phyloP scores from a whole-genome alignment of 2,329 filamentous ascomycete species.

The Aspergillus sp. region DNA sequence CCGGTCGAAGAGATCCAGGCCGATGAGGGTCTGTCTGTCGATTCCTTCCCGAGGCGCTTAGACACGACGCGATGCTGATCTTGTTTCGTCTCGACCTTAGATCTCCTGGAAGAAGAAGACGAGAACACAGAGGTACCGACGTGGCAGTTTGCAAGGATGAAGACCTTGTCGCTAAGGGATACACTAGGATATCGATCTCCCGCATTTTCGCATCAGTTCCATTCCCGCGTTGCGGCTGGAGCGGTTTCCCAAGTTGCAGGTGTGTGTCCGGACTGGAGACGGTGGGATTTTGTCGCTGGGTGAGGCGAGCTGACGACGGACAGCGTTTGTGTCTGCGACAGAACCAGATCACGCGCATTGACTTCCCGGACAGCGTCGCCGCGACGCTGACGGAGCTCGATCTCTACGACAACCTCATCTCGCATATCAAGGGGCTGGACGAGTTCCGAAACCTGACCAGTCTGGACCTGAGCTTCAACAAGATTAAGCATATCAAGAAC shows the following conservation, averaged over 20 bases:
- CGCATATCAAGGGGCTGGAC: constrained; percentile 80
- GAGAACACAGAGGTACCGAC: constrained; percentile 49
- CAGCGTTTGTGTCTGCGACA: constrained; percentile 83
- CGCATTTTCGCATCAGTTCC: constrained; percentile 80
- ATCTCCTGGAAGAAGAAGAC: constrained; percentile 59
- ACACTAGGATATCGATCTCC: constrained; percentile 74
- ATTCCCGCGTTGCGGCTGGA: constrained; percentile 76
- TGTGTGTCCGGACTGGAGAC: constrained; percentile 24
- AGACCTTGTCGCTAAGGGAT: not conserved
- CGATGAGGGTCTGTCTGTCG: constrained; percentile 64
- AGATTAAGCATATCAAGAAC: constrained; percentile 97
- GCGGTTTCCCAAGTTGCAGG: constrained; percentile 72
- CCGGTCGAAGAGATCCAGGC: constrained; percentile 73
- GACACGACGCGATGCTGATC: constrained; percentile 6
- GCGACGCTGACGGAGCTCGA: constrained; percentile 77
- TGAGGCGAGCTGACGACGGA: not conserved
- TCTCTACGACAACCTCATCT: constrained; percentile 93
- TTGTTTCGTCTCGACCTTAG: constrained; percentile 30
- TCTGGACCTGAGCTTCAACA: constrained; percentile 96
- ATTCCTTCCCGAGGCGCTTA: not conserved
- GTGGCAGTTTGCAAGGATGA: not conserved
- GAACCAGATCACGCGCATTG: constrained; percentile 79
- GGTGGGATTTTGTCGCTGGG: not conserved
- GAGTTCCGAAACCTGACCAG: constrained; percentile 70
- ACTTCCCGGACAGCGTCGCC: constrained; percentile 66